phyloP scores from a whole-genome alignment of 192 early-diverging fungal genomes.

The Dissophora ornata region DNA sequence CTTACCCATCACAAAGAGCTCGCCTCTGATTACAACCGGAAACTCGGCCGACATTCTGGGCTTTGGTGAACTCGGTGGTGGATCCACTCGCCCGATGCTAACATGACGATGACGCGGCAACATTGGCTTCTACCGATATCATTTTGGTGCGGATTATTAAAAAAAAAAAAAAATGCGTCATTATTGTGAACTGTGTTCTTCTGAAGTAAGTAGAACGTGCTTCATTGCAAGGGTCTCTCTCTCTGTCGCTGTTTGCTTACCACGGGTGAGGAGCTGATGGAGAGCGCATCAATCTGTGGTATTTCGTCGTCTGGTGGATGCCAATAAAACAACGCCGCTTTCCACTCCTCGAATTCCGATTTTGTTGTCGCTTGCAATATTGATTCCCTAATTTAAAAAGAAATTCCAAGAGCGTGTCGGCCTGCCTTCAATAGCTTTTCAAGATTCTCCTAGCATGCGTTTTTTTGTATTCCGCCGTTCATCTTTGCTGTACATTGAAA shows the following conservation, averaged over 20 bases:
- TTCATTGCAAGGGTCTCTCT: too few relatives aligned
- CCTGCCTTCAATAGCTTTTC: too few relatives aligned
- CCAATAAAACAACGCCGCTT: conserved; percentile 47
- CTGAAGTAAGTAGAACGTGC: too few relatives aligned
- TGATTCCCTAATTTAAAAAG: conserved; percentile 26
- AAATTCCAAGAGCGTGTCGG: not conserved
- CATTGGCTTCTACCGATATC: conserved; percentile 29
- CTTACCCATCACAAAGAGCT: conserved; percentile 41
- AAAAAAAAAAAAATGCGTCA: too few relatives aligned
- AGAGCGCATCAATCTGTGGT: conserved; percentile 35
- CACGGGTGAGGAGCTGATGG: conserved; percentile 24
- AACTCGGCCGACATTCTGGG: conserved; percentile 32
- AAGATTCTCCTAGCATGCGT: too few relatives aligned
- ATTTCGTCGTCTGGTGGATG: conserved; percentile 50
- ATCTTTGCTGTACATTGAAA: too few relatives aligned
- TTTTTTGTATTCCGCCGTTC: too few relatives aligned
- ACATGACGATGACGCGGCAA: conserved; percentile 28
- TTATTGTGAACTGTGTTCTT: too few relatives aligned
- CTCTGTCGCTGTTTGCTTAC: too few relatives aligned
- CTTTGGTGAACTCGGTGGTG: conserved; percentile 7
- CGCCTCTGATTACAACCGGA: conserved; percentile 30
- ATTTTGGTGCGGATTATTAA: too few relatives aligned
- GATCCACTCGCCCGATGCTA: conserved; percentile 30
- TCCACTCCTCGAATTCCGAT: conserved; percentile 50
- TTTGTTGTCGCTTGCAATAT: conserved; percentile 48